Evolutionary conservation across 768 basidiomycete genomes (phyloP).

Genomic region (Russula ochroleuca): DNA sequence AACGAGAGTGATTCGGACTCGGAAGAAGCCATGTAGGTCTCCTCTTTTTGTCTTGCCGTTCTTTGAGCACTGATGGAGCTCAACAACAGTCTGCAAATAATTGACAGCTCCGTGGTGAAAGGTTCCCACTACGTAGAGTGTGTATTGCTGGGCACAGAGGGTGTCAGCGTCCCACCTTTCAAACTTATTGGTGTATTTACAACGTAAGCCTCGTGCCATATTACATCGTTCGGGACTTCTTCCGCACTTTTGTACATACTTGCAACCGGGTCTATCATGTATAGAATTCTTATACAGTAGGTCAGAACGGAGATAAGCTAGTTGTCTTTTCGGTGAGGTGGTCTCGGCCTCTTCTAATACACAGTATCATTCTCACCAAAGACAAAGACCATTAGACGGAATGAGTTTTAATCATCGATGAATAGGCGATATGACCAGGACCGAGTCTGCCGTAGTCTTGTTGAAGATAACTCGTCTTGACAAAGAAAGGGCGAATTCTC

Average conservation of each 20-base stretch:
- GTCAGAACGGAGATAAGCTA: neutral
- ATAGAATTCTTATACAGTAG: neutral
- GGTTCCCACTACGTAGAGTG: conserved; percentile 96
- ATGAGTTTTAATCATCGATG: neutral
- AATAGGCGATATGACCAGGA: neutral
- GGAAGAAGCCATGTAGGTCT: conserved; percentile 61
- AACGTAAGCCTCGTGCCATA: conserved; percentile 42
- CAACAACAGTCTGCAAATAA: conserved; percentile 62
- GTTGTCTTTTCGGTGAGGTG: neutral
- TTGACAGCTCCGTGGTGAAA: conserved; percentile 78
- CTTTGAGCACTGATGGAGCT: conserved; percentile 4
- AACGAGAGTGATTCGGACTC: conserved; percentile 68
- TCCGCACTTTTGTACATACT: conserved; percentile 1
- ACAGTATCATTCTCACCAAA: neutral
- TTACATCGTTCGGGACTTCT: neutral
- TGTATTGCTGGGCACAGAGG: conserved; percentile 82
- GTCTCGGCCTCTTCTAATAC: neutral
- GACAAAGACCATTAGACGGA: neutral
- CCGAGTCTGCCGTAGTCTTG: neutral
- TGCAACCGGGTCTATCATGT: conserved; percentile 5
- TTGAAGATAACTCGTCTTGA: no score
- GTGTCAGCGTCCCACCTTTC: conserved; percentile 71
- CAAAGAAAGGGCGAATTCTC: neutral
- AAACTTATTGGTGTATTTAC: conserved; percentile 90
- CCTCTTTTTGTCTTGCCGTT: conserved; percentile 5